These are phyloP conservation scores for Aureobasidium lini DNA, from an alignment of 2,329 filamentous ascomycete genomes.

Conservation along the genomic window DNA sequence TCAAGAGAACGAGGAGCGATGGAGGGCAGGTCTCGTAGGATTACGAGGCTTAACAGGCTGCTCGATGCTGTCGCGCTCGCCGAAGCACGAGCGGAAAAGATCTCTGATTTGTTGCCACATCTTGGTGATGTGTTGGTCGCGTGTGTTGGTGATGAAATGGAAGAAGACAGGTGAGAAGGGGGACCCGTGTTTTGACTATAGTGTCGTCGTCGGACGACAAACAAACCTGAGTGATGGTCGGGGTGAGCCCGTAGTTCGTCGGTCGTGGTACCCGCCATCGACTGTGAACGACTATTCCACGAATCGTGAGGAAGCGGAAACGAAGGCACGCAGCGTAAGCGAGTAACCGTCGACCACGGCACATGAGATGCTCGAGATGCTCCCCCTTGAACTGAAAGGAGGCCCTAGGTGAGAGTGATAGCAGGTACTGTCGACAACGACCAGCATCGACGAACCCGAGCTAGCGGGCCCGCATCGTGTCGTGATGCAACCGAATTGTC, in stretches of 20 bases:
- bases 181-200: not conserved
- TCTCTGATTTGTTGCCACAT: not conserved
- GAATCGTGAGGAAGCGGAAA: not conserved
- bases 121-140: not conserved
- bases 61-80: not conserved
- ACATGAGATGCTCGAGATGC: not conserved
- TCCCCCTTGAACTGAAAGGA: no score
- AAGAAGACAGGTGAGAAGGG: not conserved
- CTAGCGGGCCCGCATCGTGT: not conserved
- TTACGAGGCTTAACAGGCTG: not conserved
- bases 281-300: not conserved
- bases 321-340: not conserved
- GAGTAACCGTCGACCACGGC: not conserved
- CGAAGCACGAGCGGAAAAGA: not conserved
- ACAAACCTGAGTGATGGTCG: not conserved
- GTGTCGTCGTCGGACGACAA: not conserved
- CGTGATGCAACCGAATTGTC: no score
- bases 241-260: not conserved
- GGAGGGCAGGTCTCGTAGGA: not conserved
- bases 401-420: not conserved
- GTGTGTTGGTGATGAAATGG: not conserved
- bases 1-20: conserved; percentile 3
- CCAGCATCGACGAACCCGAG: not conserved
- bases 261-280: not conserved
- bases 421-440: not conserved